A percentile compares a stretch with the other conserved stretches of the same genome.
phyloP scores from a whole-genome alignment of 2,329 filamentous ascomycete species.

The Elsinoe perseae region DNA sequence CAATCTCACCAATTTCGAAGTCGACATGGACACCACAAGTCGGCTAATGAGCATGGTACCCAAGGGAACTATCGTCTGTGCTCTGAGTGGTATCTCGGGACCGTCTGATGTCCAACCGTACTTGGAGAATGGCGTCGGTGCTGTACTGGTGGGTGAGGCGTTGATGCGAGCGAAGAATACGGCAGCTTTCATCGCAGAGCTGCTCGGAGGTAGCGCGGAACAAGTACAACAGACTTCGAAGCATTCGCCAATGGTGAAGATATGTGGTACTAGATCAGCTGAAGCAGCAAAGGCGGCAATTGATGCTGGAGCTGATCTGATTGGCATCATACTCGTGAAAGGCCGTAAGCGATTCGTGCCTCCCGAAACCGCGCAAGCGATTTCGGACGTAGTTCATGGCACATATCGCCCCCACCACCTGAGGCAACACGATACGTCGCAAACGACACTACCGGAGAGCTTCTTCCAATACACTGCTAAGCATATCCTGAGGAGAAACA shows the following conservation, averaged over 20 bases:
- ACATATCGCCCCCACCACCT: constrained; percentile 30
- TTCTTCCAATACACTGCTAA: constrained; percentile 58
- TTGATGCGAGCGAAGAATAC: constrained; percentile 88
- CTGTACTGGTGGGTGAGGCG: constrained; percentile 88
- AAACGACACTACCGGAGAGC: constrained; percentile 17
- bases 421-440: not conserved
- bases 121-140: constrained; percentile 80
- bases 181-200: constrained; percentile 69
- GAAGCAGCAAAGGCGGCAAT: constrained; percentile 75
- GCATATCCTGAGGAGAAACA: constrained; percentile 18
- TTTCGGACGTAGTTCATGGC: constrained; percentile 68
- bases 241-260: constrained; percentile 67
- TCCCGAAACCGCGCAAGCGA: constrained; percentile 68
- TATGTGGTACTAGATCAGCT: constrained; percentile 80
- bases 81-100: constrained; percentile 86
- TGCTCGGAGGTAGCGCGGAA: constrained; percentile 55
- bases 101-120: constrained; percentile 83
- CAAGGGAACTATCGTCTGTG: constrained; percentile 79
- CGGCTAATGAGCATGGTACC: constrained; percentile 81
- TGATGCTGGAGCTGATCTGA: constrained; percentile 78
- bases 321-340: constrained; percentile 86
- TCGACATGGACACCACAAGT: constrained; percentile 86
- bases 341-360: constrained; percentile 72
- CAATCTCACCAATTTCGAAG: constrained; percentile 92
- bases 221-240: constrained; percentile 28